These are phyloP conservation scores for Corylus americana DNA, from an alignment of 306 rosid genomes.

Conservation along the genomic window DNA sequence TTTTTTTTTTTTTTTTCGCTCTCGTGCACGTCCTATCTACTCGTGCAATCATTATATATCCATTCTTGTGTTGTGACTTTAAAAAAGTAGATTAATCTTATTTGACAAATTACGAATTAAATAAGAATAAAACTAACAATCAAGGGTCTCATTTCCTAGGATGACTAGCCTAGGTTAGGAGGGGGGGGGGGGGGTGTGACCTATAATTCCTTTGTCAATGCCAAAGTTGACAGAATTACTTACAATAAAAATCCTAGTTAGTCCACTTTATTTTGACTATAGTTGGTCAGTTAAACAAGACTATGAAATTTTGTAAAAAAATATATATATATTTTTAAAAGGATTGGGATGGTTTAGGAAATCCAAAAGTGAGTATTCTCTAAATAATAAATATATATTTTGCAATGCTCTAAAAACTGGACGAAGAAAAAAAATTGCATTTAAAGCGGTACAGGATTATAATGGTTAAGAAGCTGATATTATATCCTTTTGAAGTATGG, in stretches of 20 bases:
- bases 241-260: not conserved
- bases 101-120: not conserved
- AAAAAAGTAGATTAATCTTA: not conserved
- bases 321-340: too few species aligned
- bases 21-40: not conserved
- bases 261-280: not conserved
- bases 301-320: too few species aligned
- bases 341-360: too few species aligned
- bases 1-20: not conserved
- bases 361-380: too few species aligned
- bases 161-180: not conserved
- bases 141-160: not conserved
- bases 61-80: not conserved
- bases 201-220: not conserved
- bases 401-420: too few species aligned
- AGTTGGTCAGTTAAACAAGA: too few species aligned
- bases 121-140: not conserved
- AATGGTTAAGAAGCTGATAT: too few species aligned
- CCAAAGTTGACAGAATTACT: not conserved
- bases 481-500: too few species aligned
- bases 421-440: too few species aligned
- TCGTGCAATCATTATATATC: not conserved
- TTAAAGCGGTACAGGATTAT: too few species aligned
- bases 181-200: not conserved
- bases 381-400: too few species aligned